Conservation (phyloP, 2,329 filamentous ascomycete species). For the Colletotrichum gigasporum region DNA sequence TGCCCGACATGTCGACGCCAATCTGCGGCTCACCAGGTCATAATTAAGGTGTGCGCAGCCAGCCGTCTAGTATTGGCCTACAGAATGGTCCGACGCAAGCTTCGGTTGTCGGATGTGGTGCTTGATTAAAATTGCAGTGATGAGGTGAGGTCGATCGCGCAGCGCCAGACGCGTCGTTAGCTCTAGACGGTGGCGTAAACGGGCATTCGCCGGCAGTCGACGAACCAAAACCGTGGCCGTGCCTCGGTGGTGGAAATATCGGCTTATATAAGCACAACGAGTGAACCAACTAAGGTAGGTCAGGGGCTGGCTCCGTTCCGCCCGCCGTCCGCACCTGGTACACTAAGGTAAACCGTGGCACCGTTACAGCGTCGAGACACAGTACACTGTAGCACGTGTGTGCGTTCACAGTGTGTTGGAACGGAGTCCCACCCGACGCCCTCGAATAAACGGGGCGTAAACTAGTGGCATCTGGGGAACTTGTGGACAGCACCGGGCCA, state of each 20-base stretch:
- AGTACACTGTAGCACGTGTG: constrained; percentile 14
- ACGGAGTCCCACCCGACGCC: neutral
- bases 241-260: no score
- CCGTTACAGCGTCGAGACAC: neutral
- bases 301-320: no score
- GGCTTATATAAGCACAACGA: neutral
- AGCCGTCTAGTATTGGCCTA: neutral
- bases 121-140: neutral
- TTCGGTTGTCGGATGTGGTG: neutral
- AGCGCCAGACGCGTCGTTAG: neutral
- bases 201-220: neutral
- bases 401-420: neutral
- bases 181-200: constrained; percentile 10
- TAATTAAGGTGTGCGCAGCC: neutral
- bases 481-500: neutral
- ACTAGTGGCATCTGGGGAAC: constrained; percentile 1
- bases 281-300: no score
- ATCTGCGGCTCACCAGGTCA: constrained; percentile 17
- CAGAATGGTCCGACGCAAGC: neutral
- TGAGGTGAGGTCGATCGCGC: neutral
- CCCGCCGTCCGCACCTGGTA: no score
- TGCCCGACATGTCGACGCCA: constrained; percentile 19
- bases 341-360: neutral
- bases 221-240: neutral
- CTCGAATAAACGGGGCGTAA: neutral